Base-by-base conservation (phyloP, 2,329 filamentous ascomycete genomes). In the Endothia cerciana region DNA sequence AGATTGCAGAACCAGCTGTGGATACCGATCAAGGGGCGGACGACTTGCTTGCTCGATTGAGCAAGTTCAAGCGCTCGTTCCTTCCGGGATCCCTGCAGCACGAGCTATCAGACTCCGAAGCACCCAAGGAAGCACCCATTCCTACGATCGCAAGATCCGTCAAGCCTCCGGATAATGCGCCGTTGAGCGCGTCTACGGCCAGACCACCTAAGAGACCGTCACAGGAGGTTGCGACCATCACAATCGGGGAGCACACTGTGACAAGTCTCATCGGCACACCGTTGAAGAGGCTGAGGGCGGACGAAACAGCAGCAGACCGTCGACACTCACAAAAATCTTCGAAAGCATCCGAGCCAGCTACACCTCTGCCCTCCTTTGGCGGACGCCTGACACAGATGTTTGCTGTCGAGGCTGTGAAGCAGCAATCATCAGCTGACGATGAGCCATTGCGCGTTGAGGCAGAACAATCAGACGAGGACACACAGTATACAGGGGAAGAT, bases 221-320 rank as follows among this genome's bases (percentile, higher is more conserved):
- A 1, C 78, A 83, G 36, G 88, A 92, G 71, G 79, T 89, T 61
- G 91, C 91, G 25, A 92, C 90, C 1, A 91, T 94, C 58, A 93
- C 90, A 0, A 87, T 94, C 63, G 91, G 91, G 1, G 83, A 89
- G 68, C 84, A 83, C 56, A 92, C 89, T 0, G 83, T 88, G 5
- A 89, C 86, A 0, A 89, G 88, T 25, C 83, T 87, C 40, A 83
- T 93, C 70, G 89, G 90, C 1, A 85, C 81, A 60, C 80, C 84
- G 60, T 73, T 81, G 4, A 85, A 86, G 69, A 82, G 77, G 65
- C 78, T 75, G 64, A 77, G 78, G 57, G 76, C 77, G 51, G 79
- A 80, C 22, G 77, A 81, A 57, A 76, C 75, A 13, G 78, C 53
- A 36, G 43, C 30, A 17, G 78, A 11, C 33, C 68, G 57, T 36